These are phyloP conservation scores for Fraxinus sp. DNA, from an alignment of 305 asterid genomes.

Conservation along the genomic window DNA sequence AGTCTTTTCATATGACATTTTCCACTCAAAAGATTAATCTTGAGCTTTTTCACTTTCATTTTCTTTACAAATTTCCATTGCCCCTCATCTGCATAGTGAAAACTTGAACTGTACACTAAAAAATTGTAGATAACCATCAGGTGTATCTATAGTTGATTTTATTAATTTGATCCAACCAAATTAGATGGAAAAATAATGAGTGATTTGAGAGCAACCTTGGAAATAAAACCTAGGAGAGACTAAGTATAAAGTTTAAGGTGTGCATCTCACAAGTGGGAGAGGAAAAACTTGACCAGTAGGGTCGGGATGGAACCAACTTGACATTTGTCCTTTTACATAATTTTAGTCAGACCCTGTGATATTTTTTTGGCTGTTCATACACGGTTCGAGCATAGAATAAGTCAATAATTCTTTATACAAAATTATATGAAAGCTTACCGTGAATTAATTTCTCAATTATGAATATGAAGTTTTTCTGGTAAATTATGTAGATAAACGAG, in stretches of 20 bases:
- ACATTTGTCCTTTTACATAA: background rate
- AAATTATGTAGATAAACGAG: background rate
- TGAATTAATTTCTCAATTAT: background rate
- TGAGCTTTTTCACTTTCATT: background rate
- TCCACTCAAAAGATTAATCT: background rate
- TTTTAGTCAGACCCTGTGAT: background rate
- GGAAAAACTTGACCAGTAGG: background rate
- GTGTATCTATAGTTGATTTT: background rate
- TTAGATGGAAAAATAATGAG: background rate
- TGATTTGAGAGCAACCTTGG: background rate
- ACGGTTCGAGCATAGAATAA: background rate
- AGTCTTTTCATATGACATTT: background rate
- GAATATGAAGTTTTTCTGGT: background rate
- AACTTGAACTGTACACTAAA: background rate
- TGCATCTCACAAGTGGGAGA: background rate
- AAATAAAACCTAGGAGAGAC: background rate
- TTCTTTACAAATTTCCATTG: background rate
- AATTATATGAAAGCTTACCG: background rate
- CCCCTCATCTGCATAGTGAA: background rate
- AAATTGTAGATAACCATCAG: background rate
- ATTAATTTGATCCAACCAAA: background rate
- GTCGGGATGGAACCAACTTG: background rate
- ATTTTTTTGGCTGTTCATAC: background rate
- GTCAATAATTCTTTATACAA: background rate
- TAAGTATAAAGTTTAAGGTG: background rate